Evolutionary conservation across 345 rosid genomes (phyloP), one percentile per base, ranked within the genome.

Genomic region (Corchorus capsularis): DNA sequence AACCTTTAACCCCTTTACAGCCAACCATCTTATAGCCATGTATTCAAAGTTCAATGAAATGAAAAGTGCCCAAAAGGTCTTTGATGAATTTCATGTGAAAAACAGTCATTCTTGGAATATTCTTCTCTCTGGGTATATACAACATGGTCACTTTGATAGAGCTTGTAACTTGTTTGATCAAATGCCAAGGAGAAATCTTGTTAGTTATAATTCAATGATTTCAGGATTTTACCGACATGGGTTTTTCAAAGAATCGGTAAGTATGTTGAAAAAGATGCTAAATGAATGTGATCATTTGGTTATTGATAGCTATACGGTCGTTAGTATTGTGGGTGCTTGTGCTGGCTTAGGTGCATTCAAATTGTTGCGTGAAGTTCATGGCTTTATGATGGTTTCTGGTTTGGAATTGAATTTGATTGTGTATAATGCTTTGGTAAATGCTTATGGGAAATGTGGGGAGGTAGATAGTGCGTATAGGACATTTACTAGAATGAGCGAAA

Each of bases 391-490:
- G 14, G 61, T 82, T 47, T 53, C 78, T 39, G 90, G 85, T 17
- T 74, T 85, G 77, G 76, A 82, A 63, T 79, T 80, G 34, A 73
- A 82, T 79, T 65, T 27, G 65, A 82, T 87, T 0, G 75, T 71
- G 70, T 72, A 60, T 32, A 87, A 87, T 69, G 79, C 87, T 53
- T 75, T 85, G 75, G 64, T 87, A 72, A 82, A 87, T 79, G 87
- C 86, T 41, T 85, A 87, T 62, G 87, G 89, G 41, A 85, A 87
- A 79, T 87, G 88, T 54, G 79, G 84, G 5, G 76, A 81, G n/a
- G 71, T 76, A 1, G 75, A 82, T 47, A 19, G 50, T 11, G 79
- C 86, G 1, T 63, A 20, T 80, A 15, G 62, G 3, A 14, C 82
- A 47, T 87, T 87, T 14, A 53, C 39, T 60, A 57, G 19, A 67